These are phyloP conservation scores for Fusarium sp. DNA, from an alignment of 2,329 filamentous ascomycete genomes.

Conservation along the genomic window DNA sequence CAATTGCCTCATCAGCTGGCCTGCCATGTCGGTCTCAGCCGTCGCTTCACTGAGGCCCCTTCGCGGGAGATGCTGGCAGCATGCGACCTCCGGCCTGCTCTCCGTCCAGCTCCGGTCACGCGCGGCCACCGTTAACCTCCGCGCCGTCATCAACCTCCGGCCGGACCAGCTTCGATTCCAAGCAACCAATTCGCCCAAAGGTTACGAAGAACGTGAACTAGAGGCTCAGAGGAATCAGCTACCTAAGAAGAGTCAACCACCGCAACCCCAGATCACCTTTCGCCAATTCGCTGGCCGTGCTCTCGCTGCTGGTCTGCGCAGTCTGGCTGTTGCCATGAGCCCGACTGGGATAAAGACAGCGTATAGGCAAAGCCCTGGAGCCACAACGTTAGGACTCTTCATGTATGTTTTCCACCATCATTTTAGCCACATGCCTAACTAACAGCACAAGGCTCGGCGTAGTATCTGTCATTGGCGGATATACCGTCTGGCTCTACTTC, in stretches of 20 bases:
- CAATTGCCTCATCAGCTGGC: conserved; percentile 16
- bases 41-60: conserved; percentile 55
- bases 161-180: conserved; percentile 51
- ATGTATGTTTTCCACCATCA: conserved; percentile 47
- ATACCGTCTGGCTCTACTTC: conserved; percentile 63
- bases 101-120: conserved; percentile 54
- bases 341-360: conserved; percentile 55
- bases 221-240: conserved; percentile 44
- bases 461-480: conserved; percentile 50
- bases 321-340: conserved; percentile 54
- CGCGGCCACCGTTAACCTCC: conserved; percentile 49
- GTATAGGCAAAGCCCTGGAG: conserved; percentile 53
- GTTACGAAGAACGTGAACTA: conserved; percentile 27
- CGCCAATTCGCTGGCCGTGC: conserved; percentile 51
- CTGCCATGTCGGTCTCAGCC: conserved; percentile 54
- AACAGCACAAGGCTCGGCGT: conserved; percentile 49
- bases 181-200: conserved; percentile 41
- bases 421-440: background rate
- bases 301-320: conserved; percentile 55
- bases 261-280: conserved; percentile 52
- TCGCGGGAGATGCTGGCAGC: conserved; percentile 51
- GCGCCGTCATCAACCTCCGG: conserved; percentile 51
- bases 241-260: conserved; percentile 44
- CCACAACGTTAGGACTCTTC: conserved; percentile 51
- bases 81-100: conserved; percentile 51